Conservation (phyloP, 2,329 filamentous ascomycete genomes). For the Xylariaceae sp. region DNA sequence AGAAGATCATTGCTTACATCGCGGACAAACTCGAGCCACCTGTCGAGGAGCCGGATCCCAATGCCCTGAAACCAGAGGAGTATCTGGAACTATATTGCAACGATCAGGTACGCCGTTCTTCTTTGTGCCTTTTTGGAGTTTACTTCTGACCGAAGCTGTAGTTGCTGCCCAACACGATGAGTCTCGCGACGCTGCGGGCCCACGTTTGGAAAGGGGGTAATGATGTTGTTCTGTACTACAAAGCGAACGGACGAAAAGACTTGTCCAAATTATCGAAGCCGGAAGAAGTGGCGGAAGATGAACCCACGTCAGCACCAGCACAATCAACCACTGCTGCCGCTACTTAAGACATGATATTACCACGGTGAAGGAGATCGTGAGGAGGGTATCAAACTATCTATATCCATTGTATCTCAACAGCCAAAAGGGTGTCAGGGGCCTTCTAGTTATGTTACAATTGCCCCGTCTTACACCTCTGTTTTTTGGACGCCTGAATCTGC, state of each 20-base stretch:
- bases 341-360: slow-evolving; percentile 8
- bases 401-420: slow-evolving; percentile 18
- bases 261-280: slow-evolving; percentile 37
- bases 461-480: slow-evolving; percentile 1
- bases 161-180: slow-evolving; percentile 77
- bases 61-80: slow-evolving; percentile 73
- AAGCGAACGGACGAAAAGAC: slow-evolving; percentile 78
- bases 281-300: slow-evolving; percentile 20
- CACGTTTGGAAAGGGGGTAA: slow-evolving; percentile 95
- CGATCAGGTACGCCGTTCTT: slow-evolving; percentile 61
- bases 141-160: slow-evolving; percentile 32
- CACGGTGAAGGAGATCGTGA: slow-evolving; percentile 6
- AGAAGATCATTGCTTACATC: slow-evolving; percentile 89
- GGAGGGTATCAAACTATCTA: slow-evolving; percentile 30
- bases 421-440: not conserved
- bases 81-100: slow-evolving; percentile 95
- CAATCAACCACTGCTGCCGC: slow-evolving; percentile 18
- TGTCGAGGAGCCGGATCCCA: slow-evolving; percentile 51
- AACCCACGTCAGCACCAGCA: slow-evolving; percentile 6
- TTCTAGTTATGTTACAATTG: slow-evolving; percentile 19
- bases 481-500: slow-evolving; percentile 14
- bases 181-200: slow-evolving; percentile 83
- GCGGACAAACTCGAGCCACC: slow-evolving; percentile 83
- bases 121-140: not conserved
- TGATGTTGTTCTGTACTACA: slow-evolving; percentile 87